Base-by-base conservation (phyloP, 2,329 filamentous ascomycete species). In the Penicillium sp. region DNA sequence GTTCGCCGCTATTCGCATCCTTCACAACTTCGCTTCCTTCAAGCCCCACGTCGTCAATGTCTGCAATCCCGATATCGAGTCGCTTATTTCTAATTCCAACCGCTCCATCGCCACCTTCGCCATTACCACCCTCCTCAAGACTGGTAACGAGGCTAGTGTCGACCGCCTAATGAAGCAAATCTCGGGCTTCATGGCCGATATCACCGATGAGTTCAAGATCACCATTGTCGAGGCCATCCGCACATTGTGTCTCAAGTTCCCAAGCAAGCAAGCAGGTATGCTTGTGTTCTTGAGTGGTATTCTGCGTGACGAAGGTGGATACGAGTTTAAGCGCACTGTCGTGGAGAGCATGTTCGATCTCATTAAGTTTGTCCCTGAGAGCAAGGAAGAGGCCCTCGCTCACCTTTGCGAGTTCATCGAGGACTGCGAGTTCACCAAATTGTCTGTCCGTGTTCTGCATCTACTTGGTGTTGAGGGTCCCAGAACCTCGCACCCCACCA, bases 261-360 rank as follows among this genome's bases (percentile, higher is more conserved):
- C 94, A 29, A 92, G 86, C 79, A 99, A 99, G 79, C 94, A 99
- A 77, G 93, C 93, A 43, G 92, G 92, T 59, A 97, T 99, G 92
- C 87, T 99, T 48, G 87, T 91, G 47, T 99, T 99, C 85, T 84
- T 99, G 44, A 96, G 93, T 69, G 91, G 92, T n/a, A 96, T 97
- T 54, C 81, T 99, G 48, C 87, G 94, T 24, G 94, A 99, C 66
- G 94, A 99, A 77, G 94, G 94, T 64, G 94, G 94, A 53, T 99
- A 96, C 73, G 94, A 97, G 58, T 99, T 99, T 79, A 99, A 99
- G 85, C 88, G 91, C 53, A 89, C 91, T 48, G 93, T 99, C 10
- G 93, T 99, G 18, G 94, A 99, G 80, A 96, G 92, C 82, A 97
- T 99, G 87, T 97, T 99, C 70, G 94, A 99, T 68, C 80, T 99